Evolutionary conservation across 1,284 basidiomycete species (phyloP), one percentile per base, ranked within the genome.

Genomic region (Veloboletus limbatus): DNA sequence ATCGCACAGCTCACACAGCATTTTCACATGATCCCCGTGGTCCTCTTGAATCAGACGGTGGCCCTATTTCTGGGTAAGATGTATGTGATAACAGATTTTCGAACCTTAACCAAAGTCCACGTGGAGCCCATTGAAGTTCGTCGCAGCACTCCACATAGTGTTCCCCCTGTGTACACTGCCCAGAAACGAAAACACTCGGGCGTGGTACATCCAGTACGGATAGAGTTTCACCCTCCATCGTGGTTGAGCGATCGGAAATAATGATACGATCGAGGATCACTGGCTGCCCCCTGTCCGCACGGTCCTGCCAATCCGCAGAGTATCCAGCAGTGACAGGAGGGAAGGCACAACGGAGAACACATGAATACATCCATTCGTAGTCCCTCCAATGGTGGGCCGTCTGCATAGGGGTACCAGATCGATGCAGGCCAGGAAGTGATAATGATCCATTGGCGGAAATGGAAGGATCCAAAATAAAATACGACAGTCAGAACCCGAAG

Each of bases 401-500:
- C 80, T 16, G 87, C 68, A 54, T 85, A 83, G 32, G 81, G 75
- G 67, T 93, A 91, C 54, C 92, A 69, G 54, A 93, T 69, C 86
- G 83, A 1, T 82, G 77, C 0, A 86, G 79, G 1, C 85, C 73
- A 0, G 88, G 86, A 16, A 95, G 81, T 1, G 74, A 69, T 2
- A 85, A 85, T 38, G 77, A 75, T 17, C 89, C 90, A 30, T 75
- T 69, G 0, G 76, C 55, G 9, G 81, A 67, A 51, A 92, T 90
- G 20, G 69, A 70, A 1, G 78, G 44, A 25, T 92, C 90, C 14
- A 93, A 74, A 1, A 87, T 83, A 26, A 88, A 79, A 61, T 93
- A 94, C 0, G 90, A 83, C 18, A 89, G 77, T 91, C 91, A 94
- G 54, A 93, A 78, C 35, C 92, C 91, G 52, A 91, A 90, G 68